Conservation (phyloP, 306 rosid genomes). For the Sicyos edulis region DNA sequence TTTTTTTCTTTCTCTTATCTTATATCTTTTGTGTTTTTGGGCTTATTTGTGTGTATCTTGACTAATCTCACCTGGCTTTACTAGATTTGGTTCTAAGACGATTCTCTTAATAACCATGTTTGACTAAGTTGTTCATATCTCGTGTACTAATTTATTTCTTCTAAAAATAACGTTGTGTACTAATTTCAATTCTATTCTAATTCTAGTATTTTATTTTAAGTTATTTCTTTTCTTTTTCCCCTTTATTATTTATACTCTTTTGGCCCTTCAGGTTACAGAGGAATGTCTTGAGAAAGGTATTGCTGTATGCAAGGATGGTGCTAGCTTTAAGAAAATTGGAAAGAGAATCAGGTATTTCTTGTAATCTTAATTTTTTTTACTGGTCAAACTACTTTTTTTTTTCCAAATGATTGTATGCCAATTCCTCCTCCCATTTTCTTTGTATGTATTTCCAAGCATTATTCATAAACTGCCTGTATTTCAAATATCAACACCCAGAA, state of each 20-base stretch:
- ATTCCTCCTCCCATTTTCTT: neutral
- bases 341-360: constrained; percentile 67
- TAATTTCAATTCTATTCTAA: neutral
- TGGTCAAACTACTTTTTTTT: neutral
- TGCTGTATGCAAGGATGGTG: constrained; percentile 88
- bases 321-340: constrained; percentile 80
- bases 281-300: constrained; percentile 92
- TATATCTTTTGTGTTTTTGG: too few relatives aligned
- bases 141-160: neutral
- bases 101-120: neutral
- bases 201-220: constrained; percentile 5
- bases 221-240: neutral
- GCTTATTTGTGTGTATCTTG: too few relatives aligned
- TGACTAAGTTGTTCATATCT: neutral
- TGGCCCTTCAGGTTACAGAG: constrained; percentile 55
- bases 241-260: neutral
- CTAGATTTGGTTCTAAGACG: too few relatives aligned
- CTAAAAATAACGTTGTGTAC: neutral
- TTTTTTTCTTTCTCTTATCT: too few relatives aligned
- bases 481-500: constrained; percentile 1
- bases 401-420: neutral
- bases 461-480: neutral
- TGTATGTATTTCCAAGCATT: neutral
- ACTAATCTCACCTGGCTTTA: too few relatives aligned
- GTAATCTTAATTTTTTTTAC: neutral